Conservation (phyloP, 2,329 filamentous ascomycete species). For the Pestalotiopsis sp. region DNA sequence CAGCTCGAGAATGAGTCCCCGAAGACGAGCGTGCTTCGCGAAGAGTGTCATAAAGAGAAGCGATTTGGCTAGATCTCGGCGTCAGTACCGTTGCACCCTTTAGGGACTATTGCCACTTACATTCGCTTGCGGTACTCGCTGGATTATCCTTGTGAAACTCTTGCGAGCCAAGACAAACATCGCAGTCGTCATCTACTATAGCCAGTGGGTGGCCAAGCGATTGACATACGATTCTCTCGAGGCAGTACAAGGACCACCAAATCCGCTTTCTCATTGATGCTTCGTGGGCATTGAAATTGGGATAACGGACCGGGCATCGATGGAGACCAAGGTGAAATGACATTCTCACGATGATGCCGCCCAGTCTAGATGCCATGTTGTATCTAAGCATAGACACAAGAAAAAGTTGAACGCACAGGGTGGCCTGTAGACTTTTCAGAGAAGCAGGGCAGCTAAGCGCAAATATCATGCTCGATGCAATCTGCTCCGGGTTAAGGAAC, state of each 20-base stretch:
- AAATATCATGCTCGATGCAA: constrained; percentile 49
- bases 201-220: constrained; percentile 56
- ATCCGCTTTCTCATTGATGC: constrained; percentile 50
- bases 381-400: constrained; percentile 57
- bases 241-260: constrained; percentile 59
- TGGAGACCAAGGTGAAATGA: constrained; percentile 61
- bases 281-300: constrained; percentile 49
- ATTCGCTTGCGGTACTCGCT: neutral
- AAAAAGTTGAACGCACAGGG: constrained; percentile 55
- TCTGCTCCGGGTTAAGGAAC: constrained; percentile 50
- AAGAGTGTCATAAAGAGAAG: constrained; percentile 17
- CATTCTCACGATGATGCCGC: constrained; percentile 56
- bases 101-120: neutral
- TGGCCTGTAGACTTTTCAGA: constrained; percentile 49
- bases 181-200: constrained; percentile 58
- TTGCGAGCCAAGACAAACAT: constrained; percentile 55
- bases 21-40: constrained; percentile 19
- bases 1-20: constrained; percentile 21
- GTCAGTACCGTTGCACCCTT: neutral
- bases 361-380: constrained; percentile 57
- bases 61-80: neutral
- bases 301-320: constrained; percentile 54
- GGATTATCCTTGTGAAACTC: constrained; percentile 41
- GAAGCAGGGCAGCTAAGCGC: constrained; percentile 49
- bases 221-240: constrained; percentile 58